Evolutionary conservation across 306 rosid species (phyloP), one percentile per base, ranked within the genome.

Genomic region (Echinosophora koreensis): DNA sequence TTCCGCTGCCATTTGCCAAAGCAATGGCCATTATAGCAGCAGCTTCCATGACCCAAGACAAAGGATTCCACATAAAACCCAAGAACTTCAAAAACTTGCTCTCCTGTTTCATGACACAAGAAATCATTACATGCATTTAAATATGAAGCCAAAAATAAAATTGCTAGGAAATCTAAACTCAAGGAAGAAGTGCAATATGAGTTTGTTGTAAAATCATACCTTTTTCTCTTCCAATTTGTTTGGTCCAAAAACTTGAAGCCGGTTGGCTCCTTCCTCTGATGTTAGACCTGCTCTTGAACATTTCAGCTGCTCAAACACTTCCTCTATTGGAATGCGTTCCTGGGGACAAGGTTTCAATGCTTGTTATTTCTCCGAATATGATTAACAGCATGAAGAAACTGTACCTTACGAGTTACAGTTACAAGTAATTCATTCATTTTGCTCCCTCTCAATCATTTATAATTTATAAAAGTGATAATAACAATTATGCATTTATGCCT

Each of bases 1-100:
- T 88, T 86, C 97, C 95, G 32, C 38, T 88, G 27, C 98, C 98
- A 62, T 94, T 92, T 72, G 97, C 97, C 85, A 94, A 77, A 80
- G 79, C 98, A 52, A 92, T 92, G 63, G 98, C 98, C 97, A 94
- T 94, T 17, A 94, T 8, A 10, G 98, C 98, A 83, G 98, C 98
- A 74, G 95, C 97, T 88, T 94, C 98, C 98, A 94, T 94, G 74
- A 94, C 98, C 97, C 97, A 94, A 2, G 97, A 94, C 39, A 94
- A 81, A 3, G 98, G 98, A 77, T 94, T 94, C 98, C 98, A 94
- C 98, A 94, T 94, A 80, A 94, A 94, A 0, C 98, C 98, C 87
- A 94, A 79, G 81, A 94, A 94, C 87, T 94, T 94, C 82, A 94
- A 88, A 57, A 92, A 0, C 65, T 94, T 94, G 97, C 95, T 92